These are phyloP conservation scores for Styphnolobium japonicum DNA, from an alignment of 306 rosid species.

Conservation along the genomic window DNA sequence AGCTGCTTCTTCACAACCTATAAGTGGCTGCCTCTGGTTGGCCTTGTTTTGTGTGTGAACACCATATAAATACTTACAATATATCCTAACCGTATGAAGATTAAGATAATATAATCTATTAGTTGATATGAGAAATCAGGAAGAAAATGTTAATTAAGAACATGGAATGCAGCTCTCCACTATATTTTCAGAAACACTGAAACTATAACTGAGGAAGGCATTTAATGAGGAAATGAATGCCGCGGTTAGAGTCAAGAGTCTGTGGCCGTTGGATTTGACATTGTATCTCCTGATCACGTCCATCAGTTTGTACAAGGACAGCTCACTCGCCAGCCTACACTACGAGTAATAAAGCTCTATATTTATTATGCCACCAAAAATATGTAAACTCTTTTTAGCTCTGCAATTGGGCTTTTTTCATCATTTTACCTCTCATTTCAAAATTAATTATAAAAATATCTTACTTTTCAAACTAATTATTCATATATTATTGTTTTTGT, in stretches of 20 bases:
- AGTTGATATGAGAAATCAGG: background rate
- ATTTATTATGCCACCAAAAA: slow-evolving; percentile 45
- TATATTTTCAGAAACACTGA: slow-evolving; percentile 21
- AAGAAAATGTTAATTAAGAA: background rate
- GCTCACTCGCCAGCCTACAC: slow-evolving; percentile 46
- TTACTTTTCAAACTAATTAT: too few species aligned
- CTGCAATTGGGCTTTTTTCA: too few species aligned
- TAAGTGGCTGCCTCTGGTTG: slow-evolving; percentile 85
- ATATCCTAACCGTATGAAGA: background rate
- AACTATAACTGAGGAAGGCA: slow-evolving; percentile 35
- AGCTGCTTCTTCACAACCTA: slow-evolving; percentile 38
- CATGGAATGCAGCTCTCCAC: background rate
- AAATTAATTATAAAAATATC: too few species aligned
- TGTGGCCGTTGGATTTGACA: slow-evolving; percentile 51
- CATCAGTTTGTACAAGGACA: slow-evolving; percentile 38
- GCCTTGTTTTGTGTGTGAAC: slow-evolving; percentile 67
- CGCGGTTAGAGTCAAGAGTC: slow-evolving; percentile 48
- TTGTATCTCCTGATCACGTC: slow-evolving; percentile 19
- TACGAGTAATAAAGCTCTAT: slow-evolving; percentile 9
- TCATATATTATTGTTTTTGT: too few species aligned
- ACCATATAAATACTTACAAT: slow-evolving; percentile 32
- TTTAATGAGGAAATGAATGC: slow-evolving; percentile 83
- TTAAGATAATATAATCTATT: background rate
- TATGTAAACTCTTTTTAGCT: background rate
- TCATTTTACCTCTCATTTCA: too few species aligned